Evolutionary conservation across 805 yeast genomes (phyloP).

Genomic region (Candida awuae): DNA sequence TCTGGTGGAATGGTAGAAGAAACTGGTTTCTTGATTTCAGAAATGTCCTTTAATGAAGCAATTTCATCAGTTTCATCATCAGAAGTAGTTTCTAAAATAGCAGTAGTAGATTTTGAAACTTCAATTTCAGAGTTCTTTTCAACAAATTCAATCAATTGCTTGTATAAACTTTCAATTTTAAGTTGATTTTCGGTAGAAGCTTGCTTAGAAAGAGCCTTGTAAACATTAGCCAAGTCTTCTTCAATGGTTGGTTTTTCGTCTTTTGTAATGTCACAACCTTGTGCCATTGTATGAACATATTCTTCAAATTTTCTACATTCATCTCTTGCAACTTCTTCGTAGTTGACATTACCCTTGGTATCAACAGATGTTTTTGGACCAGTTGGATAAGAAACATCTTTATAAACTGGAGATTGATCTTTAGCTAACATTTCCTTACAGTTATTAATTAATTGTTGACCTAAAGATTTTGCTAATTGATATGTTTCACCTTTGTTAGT

Average conservation of each 20-base stretch:
- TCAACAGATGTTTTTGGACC: constrained; percentile 91
- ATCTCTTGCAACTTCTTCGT: constrained; percentile 80
- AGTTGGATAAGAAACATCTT: constrained; percentile 89
- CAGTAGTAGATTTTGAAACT: constrained; percentile 52
- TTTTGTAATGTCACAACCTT: constrained; percentile 80
- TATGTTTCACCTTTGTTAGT: constrained; percentile 87
- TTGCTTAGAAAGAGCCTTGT: constrained; percentile 73
- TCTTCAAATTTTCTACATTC: constrained; percentile 91
- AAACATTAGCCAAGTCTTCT: constrained; percentile 77
- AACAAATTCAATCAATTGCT: constrained; percentile 61
- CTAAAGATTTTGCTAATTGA: constrained; percentile 79
- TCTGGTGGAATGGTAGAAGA: constrained; percentile 68
- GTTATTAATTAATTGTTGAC: constrained; percentile 90
- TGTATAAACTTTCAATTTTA: constrained; percentile 64
- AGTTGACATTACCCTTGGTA: constrained; percentile 77
- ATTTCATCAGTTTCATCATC: constrained; percentile 61
- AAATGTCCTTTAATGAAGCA: constrained; percentile 70
- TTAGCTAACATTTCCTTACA: constrained; percentile 75
- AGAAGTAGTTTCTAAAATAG: constrained; percentile 39
- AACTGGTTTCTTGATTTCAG: constrained; percentile 64
- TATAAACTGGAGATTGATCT: constrained; percentile 88
- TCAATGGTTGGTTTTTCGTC: constrained; percentile 65
- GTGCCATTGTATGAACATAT: constrained; percentile 93
- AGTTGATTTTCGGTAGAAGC: constrained; percentile 60
- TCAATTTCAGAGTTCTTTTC: constrained; percentile 65